Percentiles rank a stretch among this genome's conserved stretches.
phyloP scores from a whole-genome alignment of 164 flowering plant genomes.

The Nelumbo lutea region DNA sequence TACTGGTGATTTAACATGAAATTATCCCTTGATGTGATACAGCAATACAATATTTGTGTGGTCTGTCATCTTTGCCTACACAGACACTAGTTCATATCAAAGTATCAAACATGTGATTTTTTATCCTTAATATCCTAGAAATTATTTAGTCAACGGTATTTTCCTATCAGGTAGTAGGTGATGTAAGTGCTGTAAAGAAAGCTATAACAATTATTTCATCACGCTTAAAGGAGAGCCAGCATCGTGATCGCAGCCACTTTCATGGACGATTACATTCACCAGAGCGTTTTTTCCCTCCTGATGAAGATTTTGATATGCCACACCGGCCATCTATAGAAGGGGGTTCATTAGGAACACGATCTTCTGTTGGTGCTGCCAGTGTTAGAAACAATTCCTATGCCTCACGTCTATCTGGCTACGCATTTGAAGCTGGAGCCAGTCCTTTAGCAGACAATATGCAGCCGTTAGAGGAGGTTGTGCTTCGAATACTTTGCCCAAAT shows the following conservation, averaged over 20 bases:
- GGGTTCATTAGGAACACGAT: slow-evolving; percentile 38
- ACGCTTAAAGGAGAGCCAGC: slow-evolving; percentile 93
- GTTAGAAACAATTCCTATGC: slow-evolving; percentile 38
- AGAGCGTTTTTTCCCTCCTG: slow-evolving; percentile 62
- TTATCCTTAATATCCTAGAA: too few species aligned
- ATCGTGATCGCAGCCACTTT: slow-evolving; percentile 80
- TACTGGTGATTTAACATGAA: too few species aligned
- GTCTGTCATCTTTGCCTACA: too few species aligned
- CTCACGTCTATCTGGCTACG: slow-evolving; percentile 44
- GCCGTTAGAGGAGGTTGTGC: slow-evolving; percentile 69
- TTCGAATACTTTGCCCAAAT: slow-evolving; percentile 85
- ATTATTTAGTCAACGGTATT: background rate
- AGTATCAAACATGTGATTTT: too few species aligned
- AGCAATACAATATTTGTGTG: too few species aligned
- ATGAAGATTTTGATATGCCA: slow-evolving; percentile 55
- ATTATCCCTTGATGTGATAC: too few species aligned
- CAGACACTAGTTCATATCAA: too few species aligned
- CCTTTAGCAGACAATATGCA: slow-evolving; percentile 42
- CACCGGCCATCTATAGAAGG: slow-evolving; percentile 49
- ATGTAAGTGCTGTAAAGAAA: slow-evolving; percentile 65
- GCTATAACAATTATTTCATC: slow-evolving; percentile 76
- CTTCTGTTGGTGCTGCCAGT: slow-evolving; percentile 26
- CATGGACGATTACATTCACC: slow-evolving; percentile 68
- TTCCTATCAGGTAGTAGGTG: slow-evolving; percentile 69
- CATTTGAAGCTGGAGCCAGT: slow-evolving; percentile 41